Evolutionary conservation across 164 flowering plant genomes (phyloP).

Genomic region (Malania oleifera): DNA sequence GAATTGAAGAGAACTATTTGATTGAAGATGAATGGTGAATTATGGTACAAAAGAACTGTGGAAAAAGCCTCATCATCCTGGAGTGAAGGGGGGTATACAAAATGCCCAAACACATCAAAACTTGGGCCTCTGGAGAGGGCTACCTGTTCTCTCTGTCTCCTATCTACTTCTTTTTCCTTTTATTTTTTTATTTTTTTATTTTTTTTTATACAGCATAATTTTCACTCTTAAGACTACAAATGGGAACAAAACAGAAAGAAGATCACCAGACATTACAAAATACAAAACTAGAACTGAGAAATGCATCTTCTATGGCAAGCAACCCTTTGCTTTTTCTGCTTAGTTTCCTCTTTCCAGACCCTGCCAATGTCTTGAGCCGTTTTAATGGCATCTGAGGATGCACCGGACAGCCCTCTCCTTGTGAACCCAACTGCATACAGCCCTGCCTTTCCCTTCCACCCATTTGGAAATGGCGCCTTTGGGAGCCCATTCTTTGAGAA

Average conservation of each 20-base stretch:
- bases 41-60: conserved; percentile 7
- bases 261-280: neutral
- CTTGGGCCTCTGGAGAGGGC: conserved; percentile 52
- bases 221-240: neutral
- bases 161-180: conserved; percentile 19
- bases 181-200: conserved; percentile 9
- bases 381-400: conserved; percentile 47
- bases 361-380: conserved; percentile 52
- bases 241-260: neutral
- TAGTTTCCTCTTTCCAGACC: conserved; percentile 49
- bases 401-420: conserved; percentile 67
- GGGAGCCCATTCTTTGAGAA: conserved; percentile 57
- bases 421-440: conserved; percentile 68
- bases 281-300: conserved; percentile 35
- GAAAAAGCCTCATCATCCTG: conserved; percentile 49
- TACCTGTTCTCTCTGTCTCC: no score
- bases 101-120: conserved; percentile 40
- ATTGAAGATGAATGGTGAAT: neutral
- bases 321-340: conserved; percentile 29
- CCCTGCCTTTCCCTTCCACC: conserved; percentile 61
- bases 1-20: no score
- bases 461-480: conserved; percentile 48
- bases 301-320: conserved; percentile 55
- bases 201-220: conserved; percentile 9
- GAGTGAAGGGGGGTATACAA: no score